Percentiles rank a stretch among this genome's conserved stretches.
These are phyloP conservation scores for Saccharomycopsis crataegensis DNA, from an alignment of 1,139 yeast genomes.

Conservation along the genomic window DNA sequence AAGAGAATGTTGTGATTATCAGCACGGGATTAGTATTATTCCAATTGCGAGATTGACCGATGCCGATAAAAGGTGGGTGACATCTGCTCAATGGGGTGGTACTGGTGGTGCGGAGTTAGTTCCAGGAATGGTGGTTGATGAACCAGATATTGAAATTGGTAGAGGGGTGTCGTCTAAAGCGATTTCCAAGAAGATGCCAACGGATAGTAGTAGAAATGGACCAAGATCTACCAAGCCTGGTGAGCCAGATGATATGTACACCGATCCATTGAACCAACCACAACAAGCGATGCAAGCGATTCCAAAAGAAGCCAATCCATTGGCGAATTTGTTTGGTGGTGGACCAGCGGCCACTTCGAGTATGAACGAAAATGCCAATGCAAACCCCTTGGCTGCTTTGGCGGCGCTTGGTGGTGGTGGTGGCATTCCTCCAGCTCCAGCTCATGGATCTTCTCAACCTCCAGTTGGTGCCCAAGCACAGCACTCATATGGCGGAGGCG, in stretches of 20 bases:
- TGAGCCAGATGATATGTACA: slow-evolving; percentile 38
- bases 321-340: slow-evolving; percentile 39
- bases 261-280: slow-evolving; percentile 38
- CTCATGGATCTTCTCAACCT: not conserved
- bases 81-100: slow-evolving; percentile 94
- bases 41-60: slow-evolving; percentile 86
- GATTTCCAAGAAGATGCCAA: slow-evolving; percentile 80
- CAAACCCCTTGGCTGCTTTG: not conserved
- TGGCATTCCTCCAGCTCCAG: not conserved
- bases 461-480: not conserved
- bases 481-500: not conserved
- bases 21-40: slow-evolving; percentile 79
- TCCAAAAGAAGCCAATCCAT: slow-evolving; percentile 36
- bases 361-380: not conserved
- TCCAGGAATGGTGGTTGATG: slow-evolving; percentile 83
- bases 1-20: slow-evolving; percentile 94
- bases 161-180: slow-evolving; percentile 92
- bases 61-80: slow-evolving; percentile 87
- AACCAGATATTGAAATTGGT: slow-evolving; percentile 96
- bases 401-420: too few species aligned
- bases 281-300: slow-evolving; percentile 27
- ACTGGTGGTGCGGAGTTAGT: slow-evolving; percentile 84
- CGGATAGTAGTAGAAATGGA: slow-evolving; percentile 79
- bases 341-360: slow-evolving; percentile 2
- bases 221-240: slow-evolving; percentile 73